Percentiles rank a stretch among this genome's conserved stretches.
These are phyloP conservation scores for Globisporangium yorkense DNA, from an alignment of 352 stramenopile genomes.

Conservation along the genomic window DNA sequence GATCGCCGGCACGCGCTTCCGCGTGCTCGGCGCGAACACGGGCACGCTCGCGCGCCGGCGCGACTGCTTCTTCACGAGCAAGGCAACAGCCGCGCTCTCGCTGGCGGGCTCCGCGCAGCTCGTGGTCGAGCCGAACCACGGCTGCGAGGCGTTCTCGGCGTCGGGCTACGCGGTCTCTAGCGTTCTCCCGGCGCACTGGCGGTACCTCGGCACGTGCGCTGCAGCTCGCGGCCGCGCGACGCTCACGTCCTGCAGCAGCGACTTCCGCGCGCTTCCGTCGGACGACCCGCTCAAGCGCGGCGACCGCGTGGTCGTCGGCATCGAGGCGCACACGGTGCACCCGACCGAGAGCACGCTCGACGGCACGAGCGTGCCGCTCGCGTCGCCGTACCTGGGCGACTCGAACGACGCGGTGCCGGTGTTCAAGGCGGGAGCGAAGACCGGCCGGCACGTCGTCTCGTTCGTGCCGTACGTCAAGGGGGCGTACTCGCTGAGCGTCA, in stretches of 20 bases:
- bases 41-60: slow-evolving; percentile 39
- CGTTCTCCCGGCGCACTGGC: slow-evolving; percentile 49
- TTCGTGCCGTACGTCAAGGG: slow-evolving; percentile 90
- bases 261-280: slow-evolving; percentile 24
- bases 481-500: slow-evolving; percentile 83
- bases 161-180: slow-evolving; percentile 44
- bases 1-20: slow-evolving; percentile 50
- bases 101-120: slow-evolving; percentile 21
- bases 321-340: slow-evolving; percentile 65
- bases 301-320: slow-evolving; percentile 76
- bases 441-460: slow-evolving; percentile 77
- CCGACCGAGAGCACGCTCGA: slow-evolving; percentile 47
- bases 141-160: slow-evolving; percentile 42
- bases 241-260: slow-evolving; percentile 38
- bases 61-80: slow-evolving; percentile 71
- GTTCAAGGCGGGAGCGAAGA: slow-evolving; percentile 50
- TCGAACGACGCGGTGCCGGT: slow-evolving; percentile 54
- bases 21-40: slow-evolving; percentile 52
- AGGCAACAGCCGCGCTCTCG: slow-evolving; percentile 33
- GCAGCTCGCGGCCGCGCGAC: slow-evolving; percentile 15
- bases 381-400: slow-evolving; percentile 47
- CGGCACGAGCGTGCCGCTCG: slow-evolving; percentile 61
- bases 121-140: slow-evolving; percentile 40
- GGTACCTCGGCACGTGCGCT: slow-evolving; percentile 66
- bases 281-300: slow-evolving; percentile 58